Percentiles rank a stretch among this genome's conserved stretches.
These are phyloP conservation scores for Eremochloa ophiuroides DNA, from an alignment of 176 grass and related monocot genomes.

Conservation along the genomic window DNA sequence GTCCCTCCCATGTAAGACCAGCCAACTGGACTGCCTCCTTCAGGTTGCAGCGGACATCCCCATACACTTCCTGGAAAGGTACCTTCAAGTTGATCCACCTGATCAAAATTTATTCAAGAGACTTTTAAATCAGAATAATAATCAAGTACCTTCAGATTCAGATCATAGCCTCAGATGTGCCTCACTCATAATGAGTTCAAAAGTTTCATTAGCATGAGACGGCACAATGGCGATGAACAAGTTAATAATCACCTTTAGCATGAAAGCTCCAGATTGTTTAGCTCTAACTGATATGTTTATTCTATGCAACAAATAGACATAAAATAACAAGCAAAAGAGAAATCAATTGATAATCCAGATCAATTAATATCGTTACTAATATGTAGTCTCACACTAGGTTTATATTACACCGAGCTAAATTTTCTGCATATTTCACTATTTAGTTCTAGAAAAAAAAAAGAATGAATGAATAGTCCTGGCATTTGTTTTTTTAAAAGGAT, in stretches of 20 bases:
- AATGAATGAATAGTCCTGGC: neutral
- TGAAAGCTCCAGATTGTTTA: neutral
- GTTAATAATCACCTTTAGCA: neutral
- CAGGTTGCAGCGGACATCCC: conserved; percentile 67
- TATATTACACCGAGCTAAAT: neutral
- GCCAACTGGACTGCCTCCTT: conserved; percentile 86
- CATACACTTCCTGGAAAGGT: conserved; percentile 80
- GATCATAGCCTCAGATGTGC: neutral
- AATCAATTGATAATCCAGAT: neutral
- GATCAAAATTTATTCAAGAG: neutral
- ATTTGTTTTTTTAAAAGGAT: neutral
- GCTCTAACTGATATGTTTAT: neutral
- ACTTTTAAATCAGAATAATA: neutral
- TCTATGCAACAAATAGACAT: neutral
- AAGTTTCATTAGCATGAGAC: neutral
- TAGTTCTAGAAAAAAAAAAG: neutral
- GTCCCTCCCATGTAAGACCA: conserved; percentile 90
- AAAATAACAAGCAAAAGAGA: neutral
- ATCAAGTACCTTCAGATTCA: neutral
- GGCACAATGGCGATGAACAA: neutral
- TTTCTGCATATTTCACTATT: neutral
- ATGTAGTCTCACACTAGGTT: neutral
- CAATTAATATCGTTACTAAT: neutral
- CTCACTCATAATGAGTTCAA: neutral
- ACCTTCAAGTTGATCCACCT: conserved; percentile 99